phyloP scores from a whole-genome alignment of 2,329 filamentous ascomycete genomes.

The Stemphylium vesicarium region DNA sequence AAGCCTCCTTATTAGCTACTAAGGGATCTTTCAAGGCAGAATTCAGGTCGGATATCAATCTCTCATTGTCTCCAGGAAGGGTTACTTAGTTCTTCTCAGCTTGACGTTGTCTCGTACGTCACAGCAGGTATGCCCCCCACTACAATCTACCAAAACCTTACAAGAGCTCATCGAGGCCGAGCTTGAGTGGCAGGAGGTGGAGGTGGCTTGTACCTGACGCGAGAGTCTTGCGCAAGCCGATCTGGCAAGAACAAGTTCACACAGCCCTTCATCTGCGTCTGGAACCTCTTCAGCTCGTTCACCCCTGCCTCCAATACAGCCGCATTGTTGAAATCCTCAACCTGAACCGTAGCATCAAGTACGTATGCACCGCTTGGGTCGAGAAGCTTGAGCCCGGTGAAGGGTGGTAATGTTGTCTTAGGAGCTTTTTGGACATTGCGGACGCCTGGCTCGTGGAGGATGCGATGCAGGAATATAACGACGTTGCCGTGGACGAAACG shows the following conservation, averaged over 20 bases:
- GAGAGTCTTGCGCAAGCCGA: conserved; percentile 64
- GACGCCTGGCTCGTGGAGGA: conserved; percentile 55
- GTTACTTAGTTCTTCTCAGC: background rate
- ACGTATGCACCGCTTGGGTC: conserved; percentile 65
- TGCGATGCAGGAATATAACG: conserved; percentile 62
- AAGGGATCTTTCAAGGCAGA: no score
- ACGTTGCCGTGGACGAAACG: conserved; percentile 65
- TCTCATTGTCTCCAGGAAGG: background rate
- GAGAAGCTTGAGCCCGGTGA: conserved; percentile 56
- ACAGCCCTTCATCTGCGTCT: conserved; percentile 62
- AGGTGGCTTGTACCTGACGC: conserved; percentile 58
- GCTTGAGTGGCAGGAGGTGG: conserved; percentile 18
- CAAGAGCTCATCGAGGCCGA: conserved; percentile 26
- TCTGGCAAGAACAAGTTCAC: conserved; percentile 65
- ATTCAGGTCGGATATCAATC: no score
- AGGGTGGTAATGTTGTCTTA: conserved; percentile 50
- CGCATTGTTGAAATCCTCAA: conserved; percentile 62
- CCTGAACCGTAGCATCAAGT: conserved; percentile 63
- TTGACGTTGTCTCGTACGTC: background rate
- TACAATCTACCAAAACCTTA: background rate
- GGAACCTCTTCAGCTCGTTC: conserved; percentile 61
- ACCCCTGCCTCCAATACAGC: conserved; percentile 61
- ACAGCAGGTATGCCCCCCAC: background rate
- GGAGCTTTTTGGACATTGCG: conserved; percentile 40
- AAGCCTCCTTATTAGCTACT: no score